Evolutionary conservation across 2,329 filamentous ascomycete genomes (phyloP).

Genomic region (Microsporum audouinii): DNA sequence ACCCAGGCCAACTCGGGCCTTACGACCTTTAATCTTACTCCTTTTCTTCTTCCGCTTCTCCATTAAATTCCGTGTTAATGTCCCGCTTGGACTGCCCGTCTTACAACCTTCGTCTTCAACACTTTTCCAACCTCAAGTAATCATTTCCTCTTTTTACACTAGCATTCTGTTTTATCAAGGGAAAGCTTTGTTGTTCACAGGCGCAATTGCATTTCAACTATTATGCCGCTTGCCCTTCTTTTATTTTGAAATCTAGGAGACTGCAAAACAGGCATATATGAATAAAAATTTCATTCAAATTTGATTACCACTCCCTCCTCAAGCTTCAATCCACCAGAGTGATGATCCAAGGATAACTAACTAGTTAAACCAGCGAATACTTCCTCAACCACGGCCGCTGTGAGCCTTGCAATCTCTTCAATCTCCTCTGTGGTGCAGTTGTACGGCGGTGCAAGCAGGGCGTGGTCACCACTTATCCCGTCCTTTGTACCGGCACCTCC

Average conservation of each 20-base stretch:
- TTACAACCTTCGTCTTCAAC: background rate
- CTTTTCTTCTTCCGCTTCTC: background rate
- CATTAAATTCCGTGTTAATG: background rate
- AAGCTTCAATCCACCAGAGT: background rate
- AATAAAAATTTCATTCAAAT: background rate
- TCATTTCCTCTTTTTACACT: background rate
- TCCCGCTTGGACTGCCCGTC: background rate
- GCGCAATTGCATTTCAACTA: background rate
- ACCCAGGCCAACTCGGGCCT: background rate
- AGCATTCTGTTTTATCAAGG: background rate
- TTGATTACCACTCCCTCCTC: background rate
- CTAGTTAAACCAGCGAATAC: conserved; percentile 28
- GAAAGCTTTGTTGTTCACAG: background rate
- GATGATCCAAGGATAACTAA: background rate
- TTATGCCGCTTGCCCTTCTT: background rate
- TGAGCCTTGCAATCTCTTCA: conserved; percentile 42
- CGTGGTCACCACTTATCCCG: conserved; percentile 52
- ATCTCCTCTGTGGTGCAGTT: conserved; percentile 45
- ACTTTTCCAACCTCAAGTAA: background rate
- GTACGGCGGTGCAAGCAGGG: conserved; percentile 54
- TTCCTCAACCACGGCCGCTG: conserved; percentile 43
- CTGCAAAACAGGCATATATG: background rate
- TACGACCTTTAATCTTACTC: background rate
- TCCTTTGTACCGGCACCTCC: conserved; percentile 53
- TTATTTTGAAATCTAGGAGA: background rate